Evolutionary conservation across 371 early-diverging fungal genomes (phyloP).

Genomic region (Syncephalastrum racemosum): DNA sequence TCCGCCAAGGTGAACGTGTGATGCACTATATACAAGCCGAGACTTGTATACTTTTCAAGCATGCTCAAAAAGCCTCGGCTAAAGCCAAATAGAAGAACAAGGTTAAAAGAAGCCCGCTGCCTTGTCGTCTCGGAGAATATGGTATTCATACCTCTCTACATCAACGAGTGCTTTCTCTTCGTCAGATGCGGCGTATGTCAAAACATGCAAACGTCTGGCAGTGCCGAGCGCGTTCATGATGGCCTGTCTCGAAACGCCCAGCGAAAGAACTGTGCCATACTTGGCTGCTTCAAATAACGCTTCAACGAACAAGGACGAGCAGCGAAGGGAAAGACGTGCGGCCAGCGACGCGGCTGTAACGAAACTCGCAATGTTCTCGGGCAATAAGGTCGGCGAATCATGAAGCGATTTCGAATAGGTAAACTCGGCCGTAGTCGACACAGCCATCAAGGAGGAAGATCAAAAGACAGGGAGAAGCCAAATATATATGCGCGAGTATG

Average conservation of each 20-base stretch:
- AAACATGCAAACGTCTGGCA: slow-evolving; percentile 53
- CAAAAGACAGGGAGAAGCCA: too few species aligned
- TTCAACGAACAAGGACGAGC: slow-evolving; percentile 43
- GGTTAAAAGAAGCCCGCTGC: not conserved
- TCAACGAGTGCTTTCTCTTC: not conserved
- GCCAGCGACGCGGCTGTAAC: slow-evolving; percentile 44
- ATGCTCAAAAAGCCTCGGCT: slow-evolving; percentile 51
- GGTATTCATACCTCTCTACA: slow-evolving; percentile 6
- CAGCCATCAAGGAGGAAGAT: slow-evolving; percentile 4
- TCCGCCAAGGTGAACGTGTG: slow-evolving; percentile 79
- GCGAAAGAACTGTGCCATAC: slow-evolving; percentile 59
- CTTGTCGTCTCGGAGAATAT: too few species aligned
- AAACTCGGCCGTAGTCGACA: slow-evolving; percentile 16
- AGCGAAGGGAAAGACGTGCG: slow-evolving; percentile 42
- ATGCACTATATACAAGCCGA: slow-evolving; percentile 69
- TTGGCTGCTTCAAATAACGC: slow-evolving; percentile 62
- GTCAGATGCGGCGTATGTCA: slow-evolving; percentile 17
- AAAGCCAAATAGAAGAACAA: not conserved
- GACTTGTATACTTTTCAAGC: slow-evolving; percentile 68
- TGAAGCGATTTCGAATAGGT: slow-evolving; percentile 19
- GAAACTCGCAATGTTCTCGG: slow-evolving; percentile 43
- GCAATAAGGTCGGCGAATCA: slow-evolving; percentile 38
- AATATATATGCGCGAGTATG: too few species aligned
- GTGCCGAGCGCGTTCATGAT: slow-evolving; percentile 57
- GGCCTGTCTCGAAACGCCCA: slow-evolving; percentile 57